These are phyloP conservation scores for Kockiozyma suomiensis DNA, from an alignment of 805 yeast species.

Conservation along the genomic window DNA sequence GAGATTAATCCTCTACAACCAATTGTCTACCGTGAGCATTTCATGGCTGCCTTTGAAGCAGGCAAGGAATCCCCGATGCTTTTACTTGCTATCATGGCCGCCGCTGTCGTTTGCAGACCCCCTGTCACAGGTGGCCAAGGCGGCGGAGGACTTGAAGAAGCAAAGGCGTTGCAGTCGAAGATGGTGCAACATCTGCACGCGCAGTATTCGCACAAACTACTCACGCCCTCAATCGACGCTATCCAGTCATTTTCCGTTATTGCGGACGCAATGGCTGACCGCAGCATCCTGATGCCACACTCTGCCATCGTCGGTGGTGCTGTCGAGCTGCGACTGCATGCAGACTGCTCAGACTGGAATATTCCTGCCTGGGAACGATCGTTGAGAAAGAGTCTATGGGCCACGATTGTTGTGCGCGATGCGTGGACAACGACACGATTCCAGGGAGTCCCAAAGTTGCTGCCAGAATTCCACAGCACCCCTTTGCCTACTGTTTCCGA, in stretches of 20 bases:
- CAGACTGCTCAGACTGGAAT: constrained; percentile 88
- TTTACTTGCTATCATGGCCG: constrained; percentile 29
- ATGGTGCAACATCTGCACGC: constrained; percentile 11
- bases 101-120: not conserved
- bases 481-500: constrained; percentile 18
- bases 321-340: constrained; percentile 84
- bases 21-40: constrained; percentile 22
- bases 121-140: not conserved
- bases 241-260: constrained; percentile 19
- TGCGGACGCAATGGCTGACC: constrained; percentile 20
- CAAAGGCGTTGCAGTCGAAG: constrained; percentile 13
- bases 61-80: constrained; percentile 21
- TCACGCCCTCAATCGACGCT: constrained; percentile 21
- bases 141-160: constrained; percentile 6
- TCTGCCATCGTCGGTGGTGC: constrained; percentile 70
- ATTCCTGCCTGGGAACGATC: constrained; percentile 94
- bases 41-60: constrained; percentile 22
- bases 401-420: constrained; percentile 91
- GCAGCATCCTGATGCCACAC: constrained; percentile 27
- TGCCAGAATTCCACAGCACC: constrained; percentile 13
- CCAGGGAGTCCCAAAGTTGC: constrained; percentile 18
- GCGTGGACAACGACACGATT: constrained; percentile 58
- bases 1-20: constrained; percentile 23
- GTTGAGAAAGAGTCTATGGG: constrained; percentile 77
- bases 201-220: constrained; percentile 5